Conservation (phyloP, 768 basidiomycete species). For the Auriscalpium vulgare region DNA sequence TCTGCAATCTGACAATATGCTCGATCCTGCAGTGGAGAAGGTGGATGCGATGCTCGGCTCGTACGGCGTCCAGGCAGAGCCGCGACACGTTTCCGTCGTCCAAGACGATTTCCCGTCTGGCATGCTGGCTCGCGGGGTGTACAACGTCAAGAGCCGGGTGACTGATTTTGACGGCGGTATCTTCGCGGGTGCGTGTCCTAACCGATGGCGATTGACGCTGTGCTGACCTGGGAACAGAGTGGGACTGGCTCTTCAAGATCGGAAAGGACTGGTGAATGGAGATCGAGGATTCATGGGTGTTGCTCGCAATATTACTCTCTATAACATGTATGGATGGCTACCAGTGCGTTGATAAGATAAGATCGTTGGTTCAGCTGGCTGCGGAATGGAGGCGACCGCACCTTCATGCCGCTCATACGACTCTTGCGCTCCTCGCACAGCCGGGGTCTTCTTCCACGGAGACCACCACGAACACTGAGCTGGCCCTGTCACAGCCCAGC, state of each 20-base stretch:
- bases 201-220: too few species aligned
- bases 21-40: constrained; percentile 64
- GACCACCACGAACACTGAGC: too few species aligned
- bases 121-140: constrained; percentile 73
- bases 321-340: too few species aligned
- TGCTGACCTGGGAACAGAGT: constrained; percentile 37
- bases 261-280: constrained; percentile 77
- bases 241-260: constrained; percentile 88
- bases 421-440: too few species aligned
- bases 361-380: too few species aligned
- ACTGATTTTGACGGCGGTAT: constrained; percentile 80
- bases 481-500: too few species aligned
- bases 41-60: constrained; percentile 93
- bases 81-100: constrained; percentile 73
- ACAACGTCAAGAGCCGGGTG: constrained; percentile 73
- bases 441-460: too few species aligned
- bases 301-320: too few species aligned
- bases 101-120: constrained; percentile 65
- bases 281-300: too few species aligned
- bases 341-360: too few species aligned
- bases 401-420: too few species aligned
- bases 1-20: neutral
- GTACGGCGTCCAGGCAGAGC: constrained; percentile 67
- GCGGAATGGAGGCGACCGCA: too few species aligned
- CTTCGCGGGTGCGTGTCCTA: constrained; percentile 54